Evolutionary conservation across 2,329 filamentous ascomycete species (phyloP).

Genomic region (Penicillium sp.): DNA sequence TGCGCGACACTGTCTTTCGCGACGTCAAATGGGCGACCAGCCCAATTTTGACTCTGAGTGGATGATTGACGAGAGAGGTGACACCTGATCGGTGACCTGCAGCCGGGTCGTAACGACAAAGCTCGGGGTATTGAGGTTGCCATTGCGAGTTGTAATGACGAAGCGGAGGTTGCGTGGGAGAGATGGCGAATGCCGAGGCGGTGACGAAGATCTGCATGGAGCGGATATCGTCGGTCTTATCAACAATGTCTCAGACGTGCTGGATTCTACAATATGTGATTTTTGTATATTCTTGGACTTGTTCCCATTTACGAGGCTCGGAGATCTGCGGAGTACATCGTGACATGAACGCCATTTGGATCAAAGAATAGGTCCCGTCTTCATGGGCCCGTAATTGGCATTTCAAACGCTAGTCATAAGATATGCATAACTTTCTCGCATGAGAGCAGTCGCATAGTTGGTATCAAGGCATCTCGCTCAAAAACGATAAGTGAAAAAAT

Average conservation of each 20-base stretch:
- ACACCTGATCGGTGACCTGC: background rate
- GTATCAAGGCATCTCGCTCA: constrained; percentile 21
- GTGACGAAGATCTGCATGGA: constrained; percentile 17
- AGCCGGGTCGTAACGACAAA: constrained; percentile 4
- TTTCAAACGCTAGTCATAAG: constrained; percentile 7
- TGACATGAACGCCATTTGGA: background rate
- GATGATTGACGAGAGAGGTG: constrained; percentile 17
- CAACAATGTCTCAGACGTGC: background rate
- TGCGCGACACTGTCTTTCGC: constrained; percentile 75
- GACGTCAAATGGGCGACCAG: constrained; percentile 51
- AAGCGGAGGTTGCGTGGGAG: constrained; percentile 4
- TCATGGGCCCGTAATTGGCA: background rate
- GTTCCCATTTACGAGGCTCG: too few species aligned
- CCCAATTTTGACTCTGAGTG: constrained; percentile 33
- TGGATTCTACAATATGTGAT: background rate
- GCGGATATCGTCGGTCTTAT: constrained; percentile 20
- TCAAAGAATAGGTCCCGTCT: background rate
- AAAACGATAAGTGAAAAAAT: background rate
- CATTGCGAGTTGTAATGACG: constrained; percentile 9
- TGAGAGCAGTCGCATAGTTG: constrained; percentile 12
- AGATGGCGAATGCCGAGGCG: constrained; percentile 13
- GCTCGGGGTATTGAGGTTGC: constrained; percentile 10
- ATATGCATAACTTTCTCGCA: constrained; percentile 14
- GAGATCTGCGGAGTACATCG: too few species aligned
- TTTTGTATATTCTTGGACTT: background rate